A percentile compares a stretch with the other conserved stretches of the same genome.
These are phyloP conservation scores for Candida hispaniensis DNA, from an alignment of 805 yeast species.

Conservation along the genomic window DNA sequence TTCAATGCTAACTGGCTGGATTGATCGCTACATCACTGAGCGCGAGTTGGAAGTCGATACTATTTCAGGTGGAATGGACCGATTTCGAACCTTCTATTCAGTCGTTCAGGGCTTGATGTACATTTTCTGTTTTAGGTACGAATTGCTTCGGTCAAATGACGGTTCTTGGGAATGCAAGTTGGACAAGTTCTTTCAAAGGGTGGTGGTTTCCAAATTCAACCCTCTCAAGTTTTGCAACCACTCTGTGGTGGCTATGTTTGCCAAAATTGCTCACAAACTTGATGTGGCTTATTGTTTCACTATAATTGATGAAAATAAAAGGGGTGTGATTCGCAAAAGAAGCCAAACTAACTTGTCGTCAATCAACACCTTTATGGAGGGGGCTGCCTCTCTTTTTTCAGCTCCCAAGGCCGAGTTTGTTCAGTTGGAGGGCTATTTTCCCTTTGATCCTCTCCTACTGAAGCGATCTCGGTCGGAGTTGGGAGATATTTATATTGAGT, in stretches of 20 bases:
- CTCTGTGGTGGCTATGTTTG: constrained; percentile 87
- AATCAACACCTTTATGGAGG: constrained; percentile 24
- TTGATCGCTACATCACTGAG: constrained; percentile 67
- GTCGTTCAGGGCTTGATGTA: constrained; percentile 84
- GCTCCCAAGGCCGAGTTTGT: constrained; percentile 65
- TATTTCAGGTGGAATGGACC: constrained; percentile 66
- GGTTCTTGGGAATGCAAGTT: constrained; percentile 62
- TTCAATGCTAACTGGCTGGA: constrained; percentile 75
- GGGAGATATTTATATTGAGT: constrained; percentile 56
- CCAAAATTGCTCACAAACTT: constrained; percentile 79
- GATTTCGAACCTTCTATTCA: constrained; percentile 81
- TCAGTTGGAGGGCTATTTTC: constrained; percentile 90
- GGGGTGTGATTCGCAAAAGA: constrained; percentile 35
- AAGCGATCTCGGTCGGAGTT: constrained; percentile 48
- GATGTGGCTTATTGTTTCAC: constrained; percentile 89
- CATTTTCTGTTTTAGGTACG: constrained; percentile 82
- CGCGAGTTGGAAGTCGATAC: constrained; percentile 73
- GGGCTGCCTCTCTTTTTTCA: constrained; percentile 21
- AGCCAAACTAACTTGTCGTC: constrained; percentile 23
- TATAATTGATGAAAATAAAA: constrained; percentile 79
- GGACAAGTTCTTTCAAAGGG: constrained; percentile 78
- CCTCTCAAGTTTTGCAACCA: constrained; percentile 90
- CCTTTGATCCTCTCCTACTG: constrained; percentile 83
- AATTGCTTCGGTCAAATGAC: constrained; percentile 38
- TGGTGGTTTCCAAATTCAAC: constrained; percentile 78